These are phyloP conservation scores for Boletus rubescentipes DNA, from an alignment of 768 basidiomycete genomes.

Conservation along the genomic window DNA sequence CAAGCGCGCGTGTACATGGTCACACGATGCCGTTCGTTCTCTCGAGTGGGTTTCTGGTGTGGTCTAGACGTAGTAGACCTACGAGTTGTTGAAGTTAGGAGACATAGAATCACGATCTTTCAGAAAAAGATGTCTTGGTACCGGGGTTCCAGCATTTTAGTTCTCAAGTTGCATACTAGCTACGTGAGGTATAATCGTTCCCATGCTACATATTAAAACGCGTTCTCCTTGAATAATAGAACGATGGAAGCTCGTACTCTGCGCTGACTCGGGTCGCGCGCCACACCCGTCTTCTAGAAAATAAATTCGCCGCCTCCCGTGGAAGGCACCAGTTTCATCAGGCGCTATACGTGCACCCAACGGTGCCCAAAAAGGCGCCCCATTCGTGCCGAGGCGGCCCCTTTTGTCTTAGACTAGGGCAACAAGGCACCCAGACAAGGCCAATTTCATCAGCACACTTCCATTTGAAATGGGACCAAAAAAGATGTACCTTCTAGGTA, in stretches of 20 bases:
- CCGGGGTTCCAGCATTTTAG: neutral
- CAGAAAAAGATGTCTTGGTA: neutral
- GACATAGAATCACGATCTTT: neutral
- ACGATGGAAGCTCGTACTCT: slow-evolving; percentile 14
- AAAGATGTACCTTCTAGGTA: slow-evolving; percentile 56
- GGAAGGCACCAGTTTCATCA: neutral
- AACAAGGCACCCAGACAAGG: slow-evolving; percentile 7
- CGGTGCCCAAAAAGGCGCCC: neutral
- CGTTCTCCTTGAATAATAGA: slow-evolving; percentile 4
- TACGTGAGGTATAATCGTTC: neutral
- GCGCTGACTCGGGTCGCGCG: slow-evolving; percentile 9
- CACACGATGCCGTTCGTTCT: neutral
- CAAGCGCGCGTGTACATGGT: neutral
- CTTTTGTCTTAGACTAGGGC: slow-evolving; percentile 9
- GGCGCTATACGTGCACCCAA: neutral
- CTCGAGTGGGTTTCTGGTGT: neutral
- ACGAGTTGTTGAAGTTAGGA: neutral
- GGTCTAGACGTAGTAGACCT: neutral
- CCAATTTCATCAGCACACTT: slow-evolving; percentile 11
- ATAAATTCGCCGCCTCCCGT: slow-evolving; percentile 3
- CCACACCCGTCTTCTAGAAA: neutral
- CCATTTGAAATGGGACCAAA: slow-evolving; percentile 17
- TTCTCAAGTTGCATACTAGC: slow-evolving; percentile 1
- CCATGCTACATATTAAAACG: neutral
- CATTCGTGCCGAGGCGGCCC: neutral